Evolutionary conservation across 768 basidiomycete genomes (phyloP), one percentile per base, ranked within the genome.

Genomic region (Amanita brunnescens): DNA sequence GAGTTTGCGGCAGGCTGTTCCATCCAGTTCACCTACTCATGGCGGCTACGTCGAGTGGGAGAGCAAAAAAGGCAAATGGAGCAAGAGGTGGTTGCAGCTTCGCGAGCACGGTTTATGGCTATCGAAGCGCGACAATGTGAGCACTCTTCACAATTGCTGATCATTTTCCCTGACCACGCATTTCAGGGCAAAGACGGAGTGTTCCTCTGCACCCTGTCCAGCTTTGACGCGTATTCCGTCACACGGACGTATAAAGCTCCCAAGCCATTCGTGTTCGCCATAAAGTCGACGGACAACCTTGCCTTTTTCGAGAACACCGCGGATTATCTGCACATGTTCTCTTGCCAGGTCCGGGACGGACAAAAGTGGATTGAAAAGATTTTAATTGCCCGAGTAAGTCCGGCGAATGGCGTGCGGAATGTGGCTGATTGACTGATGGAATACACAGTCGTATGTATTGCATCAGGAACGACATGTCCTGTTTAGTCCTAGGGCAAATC

Each of bases 61-160:
- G 70, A 74, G 72, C 40, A 97, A 95, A 69, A 80, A 85, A 53
- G 92, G 92, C 32, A 96, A 96, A 67, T 99, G 95, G 96, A 85
- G 74, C 51, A 97, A 97, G 67, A 79, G 91, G 30, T 94, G 85
- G 81, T 72, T 99, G 62, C 81, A 85, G 59, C 77, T 96, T 21
- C 77, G 89, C 43, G 91, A 94, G 60, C 90, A 94, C 56, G 79
- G 80, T 54, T 62, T 98, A 49, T 95, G 84, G 77, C 63, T 95
- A 33, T 85, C 90, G 26, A 98, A 97, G 68, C 85, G 88, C 14
- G 91, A 96, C 49, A 85, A 80, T 62, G 92, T 93, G 57, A 56
- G 78, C 70, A 32, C 4, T 34, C 44, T 13, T 6, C 29, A 47
- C 8, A 32, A 24, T 26, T 16, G 42, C 35, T 18, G 23, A 35